A percentile compares a stretch with the other conserved stretches of the same genome.
These are phyloP conservation scores for Cichorium intybus DNA, from an alignment of 140 eudicot species.

Conservation along the genomic window DNA sequence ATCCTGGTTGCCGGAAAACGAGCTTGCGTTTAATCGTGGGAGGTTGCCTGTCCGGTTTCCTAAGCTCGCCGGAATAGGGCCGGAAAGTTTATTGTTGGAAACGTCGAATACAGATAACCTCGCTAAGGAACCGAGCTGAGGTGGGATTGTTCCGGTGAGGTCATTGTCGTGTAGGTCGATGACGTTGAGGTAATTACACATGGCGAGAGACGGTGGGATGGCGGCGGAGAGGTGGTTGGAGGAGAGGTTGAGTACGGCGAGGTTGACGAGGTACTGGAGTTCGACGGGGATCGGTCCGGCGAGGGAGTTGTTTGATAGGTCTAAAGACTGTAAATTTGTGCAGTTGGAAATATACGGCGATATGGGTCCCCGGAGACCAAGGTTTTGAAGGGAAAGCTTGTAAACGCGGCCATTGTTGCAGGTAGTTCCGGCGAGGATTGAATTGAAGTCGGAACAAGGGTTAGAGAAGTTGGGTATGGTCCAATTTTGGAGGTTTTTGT, in stretches of 20 bases:
- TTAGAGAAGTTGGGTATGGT: conserved; percentile 50
- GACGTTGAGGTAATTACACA: conserved; percentile 69
- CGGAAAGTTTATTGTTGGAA: conserved; percentile 47
- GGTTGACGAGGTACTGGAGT: conserved; percentile 48
- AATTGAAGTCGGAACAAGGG: conserved; percentile 67
- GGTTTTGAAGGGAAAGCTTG: conserved; percentile 65
- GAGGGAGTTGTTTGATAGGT: conserved; percentile 66
- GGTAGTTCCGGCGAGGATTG: conserved; percentile 67
- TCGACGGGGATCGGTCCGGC: conserved; percentile 66
- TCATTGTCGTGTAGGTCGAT: conserved; percentile 66
- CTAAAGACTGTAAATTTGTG: conserved; percentile 76
- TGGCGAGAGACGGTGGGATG: conserved; percentile 55
- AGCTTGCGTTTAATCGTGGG: conserved; percentile 59
- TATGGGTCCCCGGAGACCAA: conserved; percentile 54
- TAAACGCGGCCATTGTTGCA: conserved; percentile 88
- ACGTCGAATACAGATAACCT: conserved; percentile 67
- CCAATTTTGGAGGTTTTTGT: conserved; percentile 59
- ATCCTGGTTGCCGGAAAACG: conserved; percentile 59
- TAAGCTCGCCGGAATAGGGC: conserved; percentile 54
- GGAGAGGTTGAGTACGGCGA: conserved; percentile 79
- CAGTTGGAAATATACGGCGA: conserved; percentile 67
- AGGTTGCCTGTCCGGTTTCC: conserved; percentile 65
- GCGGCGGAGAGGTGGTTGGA: conserved; percentile 56
- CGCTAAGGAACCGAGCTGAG: conserved; percentile 49
- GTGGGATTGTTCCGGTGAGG: conserved; percentile 60